Base-by-base conservation (phyloP, 202 grass and related monocot genomes). In the Digitaria exilis region DNA sequence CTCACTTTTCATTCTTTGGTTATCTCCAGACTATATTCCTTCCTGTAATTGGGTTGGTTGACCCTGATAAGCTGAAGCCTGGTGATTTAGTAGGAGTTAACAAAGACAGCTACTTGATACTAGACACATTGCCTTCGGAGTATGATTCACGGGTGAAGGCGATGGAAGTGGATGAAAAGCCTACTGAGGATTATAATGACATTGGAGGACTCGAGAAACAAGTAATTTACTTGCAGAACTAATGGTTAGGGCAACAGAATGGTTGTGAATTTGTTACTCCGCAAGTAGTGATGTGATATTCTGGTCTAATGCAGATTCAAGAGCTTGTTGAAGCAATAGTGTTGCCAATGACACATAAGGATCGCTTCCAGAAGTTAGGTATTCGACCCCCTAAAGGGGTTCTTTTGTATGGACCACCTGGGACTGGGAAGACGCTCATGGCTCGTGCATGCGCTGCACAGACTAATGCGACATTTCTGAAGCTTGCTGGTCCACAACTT, bases 101-200 rank as follows among this genome's bases (percentile, higher is more conserved):
- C 85, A 98, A 95, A 85, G 91, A 98, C 64, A 96, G 89, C 78
- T 98, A 92, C 80, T 79, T 95, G 71, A 98, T 98, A 77, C 70
- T 98, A 26, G 96, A 98, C 51, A 95, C 92, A 63, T 88, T 94
- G 51, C 96, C 93, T 34, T 98, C 89, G 15, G 89, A 95, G 70
- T 94, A 98, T 77, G 96, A 98, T 72, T 98, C 92, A 64, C 62
- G 96, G 37, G 96, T 96, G 28, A 98, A 98, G 81, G 93, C 93
- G 35, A 95, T 98, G 91, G 93, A 98, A 68, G 91, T 95, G 51
- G 96, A 98, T 73, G 96, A 98, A 84, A 98, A 98, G 46, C 96
- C 93, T 74, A 98, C 92, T 0, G 93, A 96, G 84, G 92, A 95
- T 85, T 98, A 98, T 76, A 98, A 92, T 89, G 93, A 98, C 69